phyloP scores from a whole-genome alignment of 2,329 filamentous ascomycete genomes.

The Fusarium citri region DNA sequence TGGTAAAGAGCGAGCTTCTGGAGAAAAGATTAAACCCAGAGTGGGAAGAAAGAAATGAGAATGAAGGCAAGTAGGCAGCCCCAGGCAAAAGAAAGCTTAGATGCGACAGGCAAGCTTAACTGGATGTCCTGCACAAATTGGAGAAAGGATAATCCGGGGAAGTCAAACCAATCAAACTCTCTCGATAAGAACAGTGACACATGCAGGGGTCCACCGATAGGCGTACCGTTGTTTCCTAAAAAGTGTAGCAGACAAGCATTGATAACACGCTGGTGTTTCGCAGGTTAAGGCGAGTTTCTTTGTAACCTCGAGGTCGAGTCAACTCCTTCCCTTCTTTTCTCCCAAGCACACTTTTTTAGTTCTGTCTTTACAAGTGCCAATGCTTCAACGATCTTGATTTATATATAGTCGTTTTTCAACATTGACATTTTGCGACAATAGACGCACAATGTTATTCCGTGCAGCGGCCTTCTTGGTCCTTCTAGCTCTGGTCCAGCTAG shows the following conservation, averaged over 20 bases:
- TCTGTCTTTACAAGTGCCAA: conserved; percentile 3
- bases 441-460: conserved; percentile 63
- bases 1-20: neutral
- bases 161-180: conserved; percentile 33
- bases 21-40: neutral
- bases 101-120: conserved; percentile 14
- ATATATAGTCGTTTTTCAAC: neutral
- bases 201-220: conserved; percentile 38
- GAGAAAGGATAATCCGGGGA: conserved; percentile 39
- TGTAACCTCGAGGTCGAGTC: conserved; percentile 9
- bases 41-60: neutral
- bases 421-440: conserved; percentile 29
- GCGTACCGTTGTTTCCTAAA: conserved; percentile 19
- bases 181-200: conserved; percentile 37
- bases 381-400: neutral
- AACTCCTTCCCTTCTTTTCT: conserved; percentile 16
- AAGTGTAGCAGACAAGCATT: conserved; percentile 38
- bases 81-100: conserved; percentile 20
- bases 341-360: conserved; percentile 6
- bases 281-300: conserved; percentile 20
- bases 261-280: conserved; percentile 54
- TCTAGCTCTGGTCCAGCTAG: conserved; percentile 65
- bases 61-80: conserved; percentile 5
- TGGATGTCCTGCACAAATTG: conserved; percentile 13
- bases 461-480: conserved; percentile 63